These are phyloP conservation scores for Penicillium desertorum DNA, from an alignment of 495 filamentous ascomycete species.

Conservation along the genomic window DNA sequence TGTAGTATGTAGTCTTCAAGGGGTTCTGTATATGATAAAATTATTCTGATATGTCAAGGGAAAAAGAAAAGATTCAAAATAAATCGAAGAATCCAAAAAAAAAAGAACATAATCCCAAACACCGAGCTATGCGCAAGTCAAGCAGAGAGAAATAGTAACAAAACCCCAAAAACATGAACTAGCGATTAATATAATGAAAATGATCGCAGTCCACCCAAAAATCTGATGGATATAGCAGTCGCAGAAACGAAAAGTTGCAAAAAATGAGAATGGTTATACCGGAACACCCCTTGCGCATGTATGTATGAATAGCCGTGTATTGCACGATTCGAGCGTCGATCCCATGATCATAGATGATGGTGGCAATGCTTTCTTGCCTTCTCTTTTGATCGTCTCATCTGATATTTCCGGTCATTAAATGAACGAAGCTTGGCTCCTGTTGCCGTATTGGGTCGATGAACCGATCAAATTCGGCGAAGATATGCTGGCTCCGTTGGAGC, in stretches of 20 bases:
- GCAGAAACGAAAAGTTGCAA: background rate
- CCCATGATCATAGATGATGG: background rate
- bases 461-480: slow-evolving; percentile 45
- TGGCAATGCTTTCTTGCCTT: background rate
- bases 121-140: slow-evolving; percentile 29
- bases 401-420: slow-evolving; percentile 10
- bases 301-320: slow-evolving; percentile 3
- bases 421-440: slow-evolving; percentile 18
- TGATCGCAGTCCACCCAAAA: slow-evolving; percentile 2
- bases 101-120: slow-evolving; percentile 19
- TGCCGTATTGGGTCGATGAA: slow-evolving; percentile 33
- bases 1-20: background rate
- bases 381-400: background rate
- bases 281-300: slow-evolving; percentile 3
- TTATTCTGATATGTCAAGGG: slow-evolving; percentile 7
- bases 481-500: slow-evolving; percentile 29
- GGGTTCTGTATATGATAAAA: slow-evolving; percentile 2
- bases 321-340: background rate
- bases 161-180: background rate
- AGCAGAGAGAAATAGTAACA: slow-evolving; percentile 7
- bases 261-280: slow-evolving; percentile 1
- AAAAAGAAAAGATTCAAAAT: background rate
- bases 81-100: background rate
- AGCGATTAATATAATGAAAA: slow-evolving; percentile 2
- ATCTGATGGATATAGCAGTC: background rate